These are phyloP conservation scores for Phytopythium helicoides DNA, from an alignment of 352 stramenopile species.

Conservation along the genomic window DNA sequence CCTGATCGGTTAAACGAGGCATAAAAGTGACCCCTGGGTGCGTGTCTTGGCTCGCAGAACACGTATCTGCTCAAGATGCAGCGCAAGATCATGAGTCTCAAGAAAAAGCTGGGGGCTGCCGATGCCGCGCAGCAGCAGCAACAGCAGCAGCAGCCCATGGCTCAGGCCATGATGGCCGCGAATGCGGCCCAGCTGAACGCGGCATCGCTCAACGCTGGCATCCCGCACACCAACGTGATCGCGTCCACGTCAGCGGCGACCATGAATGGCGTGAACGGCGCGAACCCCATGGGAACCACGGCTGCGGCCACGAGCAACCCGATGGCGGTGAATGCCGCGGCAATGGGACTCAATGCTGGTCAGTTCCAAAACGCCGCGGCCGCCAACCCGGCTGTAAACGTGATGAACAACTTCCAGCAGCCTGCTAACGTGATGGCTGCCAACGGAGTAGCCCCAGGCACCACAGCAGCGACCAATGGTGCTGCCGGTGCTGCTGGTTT, in stretches of 20 bases:
- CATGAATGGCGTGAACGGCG: constrained; percentile 29
- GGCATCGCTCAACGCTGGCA: no score
- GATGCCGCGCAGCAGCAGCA: constrained; percentile 20
- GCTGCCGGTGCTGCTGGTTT: constrained; percentile 22
- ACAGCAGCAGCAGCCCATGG: constrained; percentile 11
- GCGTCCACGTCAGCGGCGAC: constrained; percentile 5
- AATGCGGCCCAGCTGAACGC: constrained; percentile 13
- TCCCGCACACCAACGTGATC: neutral
- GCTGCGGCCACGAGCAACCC: constrained; percentile 12
- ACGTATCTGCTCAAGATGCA: constrained; percentile 85
- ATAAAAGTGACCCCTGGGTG: neutral
- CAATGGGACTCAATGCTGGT: constrained; percentile 25
- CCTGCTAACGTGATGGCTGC: constrained; percentile 23
- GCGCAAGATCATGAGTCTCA: constrained; percentile 78
- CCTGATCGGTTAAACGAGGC: neutral
- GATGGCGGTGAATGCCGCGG: constrained; percentile 11
- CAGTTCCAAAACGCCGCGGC: constrained; percentile 34
- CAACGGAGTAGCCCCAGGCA: constrained; percentile 13
- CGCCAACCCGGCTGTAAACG: constrained; percentile 27
- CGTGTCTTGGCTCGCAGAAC: constrained; percentile 36
- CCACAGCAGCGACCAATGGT: constrained; percentile 25
- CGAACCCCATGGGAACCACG: neutral
- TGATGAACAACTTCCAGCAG: constrained; percentile 58
- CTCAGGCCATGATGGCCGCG: constrained; percentile 17
- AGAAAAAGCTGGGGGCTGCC: constrained; percentile 57